Base-by-base conservation (phyloP, 352 stramenopile genomes). In the Salisapilia sapeloensis region DNA sequence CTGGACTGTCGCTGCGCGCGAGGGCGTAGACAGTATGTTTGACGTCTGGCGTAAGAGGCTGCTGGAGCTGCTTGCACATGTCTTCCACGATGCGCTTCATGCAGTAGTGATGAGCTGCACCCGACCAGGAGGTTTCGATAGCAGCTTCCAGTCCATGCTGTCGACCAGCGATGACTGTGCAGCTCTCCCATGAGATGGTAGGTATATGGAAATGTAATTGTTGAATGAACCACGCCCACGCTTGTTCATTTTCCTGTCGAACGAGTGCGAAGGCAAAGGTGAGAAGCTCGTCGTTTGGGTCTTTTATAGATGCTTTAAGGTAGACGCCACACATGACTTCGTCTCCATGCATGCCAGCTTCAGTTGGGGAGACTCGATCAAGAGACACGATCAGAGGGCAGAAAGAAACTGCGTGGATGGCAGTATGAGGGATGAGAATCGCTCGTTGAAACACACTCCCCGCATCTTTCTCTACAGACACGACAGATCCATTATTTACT, bases 151-250 rank as follows among this genome's bases (percentile, higher is more conserved):
- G 42, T 6, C 69, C 69, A 22, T 54, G 50, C 2, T 57, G 53
- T 6, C 69, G 60, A 1, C 62, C 69, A 3, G 65, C 62, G 18
- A 85, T 53, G 33, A 85, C 60, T 1, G 63, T 78, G 50, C 77
- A 85, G 31, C 70, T 58, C 32, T 63, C 59, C 56, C 64, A 75
- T 27, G 69, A 41, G 4, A 53, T 39, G 1, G 46, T 46, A 10
- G 60, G 53, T 4, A 40, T 56, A 35, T 29, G n/a, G n/a, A n/a
- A 56, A 34, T 78, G 54, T 2, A 84, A 15, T 5, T 46, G 55
- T 4, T 46, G 48, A 29, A 85, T 31, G 31, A 85, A 85, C 70
- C 70, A 85, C 36, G 70, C 66, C 70, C 70, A 85, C 45, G 65
- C 81, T 11, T 54, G 30, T 44, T 81, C 51, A 27, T 64, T 60